phyloP scores from a whole-genome alignment of 2,329 filamentous ascomycete species.

The Alternaria solani region DNA sequence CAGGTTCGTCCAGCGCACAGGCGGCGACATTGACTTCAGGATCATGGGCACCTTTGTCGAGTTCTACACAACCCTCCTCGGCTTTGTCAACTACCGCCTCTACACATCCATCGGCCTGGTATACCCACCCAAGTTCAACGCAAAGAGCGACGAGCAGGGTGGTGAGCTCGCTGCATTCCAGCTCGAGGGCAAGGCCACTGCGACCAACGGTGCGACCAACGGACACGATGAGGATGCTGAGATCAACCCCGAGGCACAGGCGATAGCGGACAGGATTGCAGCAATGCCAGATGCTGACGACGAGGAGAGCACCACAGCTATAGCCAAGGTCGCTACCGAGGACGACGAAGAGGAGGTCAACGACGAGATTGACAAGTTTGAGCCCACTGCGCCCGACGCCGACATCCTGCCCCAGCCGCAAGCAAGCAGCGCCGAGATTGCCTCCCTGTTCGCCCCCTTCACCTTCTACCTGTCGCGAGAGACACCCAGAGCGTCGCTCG shows the following conservation, averaged over 20 bases:
- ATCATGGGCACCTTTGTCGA: conserved; percentile 99
- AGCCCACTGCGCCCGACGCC: conserved; percentile 81
- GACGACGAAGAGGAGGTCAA: conserved; percentile 47
- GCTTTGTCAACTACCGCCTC: conserved; percentile 94
- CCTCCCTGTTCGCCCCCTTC: conserved; percentile 83
- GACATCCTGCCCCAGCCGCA: conserved; percentile 86
- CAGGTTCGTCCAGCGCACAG: conserved; percentile 94
- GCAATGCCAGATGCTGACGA: conserved; percentile 50
- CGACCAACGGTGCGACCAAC: conserved; percentile 39
- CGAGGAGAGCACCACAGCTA: conserved; percentile 43
- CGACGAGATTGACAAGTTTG: conserved; percentile 84
- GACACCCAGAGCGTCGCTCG: conserved; percentile 86
- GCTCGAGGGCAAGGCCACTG: conserved; percentile 75
- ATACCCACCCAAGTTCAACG: conserved; percentile 94
- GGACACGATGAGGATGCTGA: conserved; percentile 34
- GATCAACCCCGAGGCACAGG: conserved; percentile 56
- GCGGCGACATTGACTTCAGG: conserved; percentile 94
- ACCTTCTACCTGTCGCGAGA: conserved; percentile 95
- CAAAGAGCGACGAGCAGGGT: conserved; percentile 83
- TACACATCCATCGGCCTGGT: conserved; percentile 92
- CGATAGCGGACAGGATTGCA: conserved; percentile 57
- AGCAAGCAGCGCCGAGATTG: conserved; percentile 69
- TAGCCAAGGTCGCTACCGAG: conserved; percentile 19
- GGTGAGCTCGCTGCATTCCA: conserved; percentile 92
- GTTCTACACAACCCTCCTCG: conserved; percentile 95